These are phyloP conservation scores for Leccinum imitatum DNA, from an alignment of 768 basidiomycete species.

Conservation along the genomic window DNA sequence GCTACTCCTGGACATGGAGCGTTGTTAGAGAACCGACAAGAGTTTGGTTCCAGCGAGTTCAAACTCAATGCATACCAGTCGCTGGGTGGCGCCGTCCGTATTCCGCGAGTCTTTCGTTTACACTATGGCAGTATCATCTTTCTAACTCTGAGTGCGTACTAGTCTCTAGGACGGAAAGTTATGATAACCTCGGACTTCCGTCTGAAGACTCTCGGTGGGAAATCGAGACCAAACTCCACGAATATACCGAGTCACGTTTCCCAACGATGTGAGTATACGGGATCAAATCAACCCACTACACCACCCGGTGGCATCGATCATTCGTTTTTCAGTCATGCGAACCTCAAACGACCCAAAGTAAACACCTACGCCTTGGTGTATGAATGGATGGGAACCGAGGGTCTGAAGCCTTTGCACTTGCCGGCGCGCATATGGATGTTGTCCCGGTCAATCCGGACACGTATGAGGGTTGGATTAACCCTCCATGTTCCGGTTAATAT, in stretches of 20 bases:
- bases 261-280: constrained; percentile 49
- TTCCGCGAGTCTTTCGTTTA: constrained; percentile 24
- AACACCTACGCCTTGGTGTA: constrained; percentile 62
- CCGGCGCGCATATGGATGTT: constrained; percentile 47
- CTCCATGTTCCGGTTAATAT: neutral
- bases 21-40: constrained; percentile 24
- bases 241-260: constrained; percentile 45
- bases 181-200: constrained; percentile 47
- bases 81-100: constrained; percentile 36
- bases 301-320: neutral
- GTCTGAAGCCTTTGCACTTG: constrained; percentile 54
- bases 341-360: constrained; percentile 50
- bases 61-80: constrained; percentile 30
- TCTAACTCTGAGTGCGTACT: neutral
- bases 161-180: constrained; percentile 48
- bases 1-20: constrained; percentile 14
- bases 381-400: constrained; percentile 54
- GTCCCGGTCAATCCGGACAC: constrained; percentile 45
- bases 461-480: constrained; percentile 39
- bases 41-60: constrained; percentile 27
- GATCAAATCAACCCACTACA: neutral
- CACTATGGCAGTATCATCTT: neutral
- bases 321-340: constrained; percentile 39
- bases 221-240: constrained; percentile 25
- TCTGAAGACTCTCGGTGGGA: constrained; percentile 47